Base-by-base conservation (phyloP, 2,329 filamentous ascomycete genomes). In the Alternaria angustiovoidea region DNA sequence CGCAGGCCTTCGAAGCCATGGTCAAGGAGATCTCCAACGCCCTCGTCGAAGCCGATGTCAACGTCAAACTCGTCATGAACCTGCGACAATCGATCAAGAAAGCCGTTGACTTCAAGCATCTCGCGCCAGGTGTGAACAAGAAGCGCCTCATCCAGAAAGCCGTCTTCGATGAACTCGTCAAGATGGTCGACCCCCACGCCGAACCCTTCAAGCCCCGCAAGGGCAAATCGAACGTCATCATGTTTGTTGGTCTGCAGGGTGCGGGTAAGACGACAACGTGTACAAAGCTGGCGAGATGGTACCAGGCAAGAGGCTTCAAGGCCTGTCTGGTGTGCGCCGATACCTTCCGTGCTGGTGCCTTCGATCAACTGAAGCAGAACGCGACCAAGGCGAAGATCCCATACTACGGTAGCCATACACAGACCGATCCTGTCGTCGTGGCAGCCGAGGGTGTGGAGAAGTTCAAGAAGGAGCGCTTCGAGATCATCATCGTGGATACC, bases 361-460 rank as follows among this genome's bases (percentile, higher is more conserved):
- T 99, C 71, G 95, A 99, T 77, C 95, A 99, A 82, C 81, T 99
- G 78, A 98, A 98, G 83, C 95, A 99, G 82, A 99, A 99, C 78
- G 95, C 95, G 1, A 98, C 93, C 34, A 99, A 98, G 80, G 95
- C 95, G 51, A 98, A 98, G 83, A 98, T 99, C 53, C 95, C 95
- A 9, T 99, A 99, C 85, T 99, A 96, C 78, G 95, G 95, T 72
- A 96, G 92, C 58, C 84, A 99, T 66, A 99, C 94, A 3, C 93
- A 99, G 82, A 97, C 94, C 7, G 95, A 99, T 75, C 95, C 95
- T 0, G 93, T 94, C 0, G 89, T 93, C 6, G 95, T 99, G 18
- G 94, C 95, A 0, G 87, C 89, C n/a, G 94, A 97, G 69, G 95
- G 95, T 81, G 95, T 99, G 32, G 93, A 97, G 47, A 96, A 98